These are phyloP conservation scores for Boletus mariae DNA, from an alignment of 1,284 basidiomycete genomes.

Conservation along the genomic window DNA sequence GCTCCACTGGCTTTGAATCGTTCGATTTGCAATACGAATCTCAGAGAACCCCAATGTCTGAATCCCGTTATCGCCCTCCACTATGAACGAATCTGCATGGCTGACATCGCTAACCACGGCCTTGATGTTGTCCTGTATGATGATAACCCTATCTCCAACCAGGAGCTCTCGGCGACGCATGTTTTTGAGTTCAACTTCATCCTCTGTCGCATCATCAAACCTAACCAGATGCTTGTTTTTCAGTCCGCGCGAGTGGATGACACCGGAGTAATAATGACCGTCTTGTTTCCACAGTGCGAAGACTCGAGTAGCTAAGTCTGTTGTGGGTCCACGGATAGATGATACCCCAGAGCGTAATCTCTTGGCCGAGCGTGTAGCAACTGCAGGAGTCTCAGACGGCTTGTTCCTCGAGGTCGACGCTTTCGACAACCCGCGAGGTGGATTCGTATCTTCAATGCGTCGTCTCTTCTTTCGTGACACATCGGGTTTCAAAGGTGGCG, in stretches of 20 bases:
- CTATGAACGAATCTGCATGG: slow-evolving; percentile 34
- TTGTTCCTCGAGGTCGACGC: slow-evolving; percentile 31
- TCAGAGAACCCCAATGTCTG: slow-evolving; percentile 30
- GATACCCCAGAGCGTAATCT: slow-evolving; percentile 31
- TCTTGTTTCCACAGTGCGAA: slow-evolving; percentile 64
- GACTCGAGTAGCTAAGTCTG: slow-evolving; percentile 47
- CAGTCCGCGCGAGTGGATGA: slow-evolving; percentile 37
- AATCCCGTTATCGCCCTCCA: slow-evolving; percentile 40
- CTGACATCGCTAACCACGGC: slow-evolving; percentile 38
- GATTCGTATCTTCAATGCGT: slow-evolving; percentile 33
- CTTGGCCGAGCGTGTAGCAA: slow-evolving; percentile 30
- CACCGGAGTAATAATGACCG: slow-evolving; percentile 60
- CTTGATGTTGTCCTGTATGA: slow-evolving; percentile 31
- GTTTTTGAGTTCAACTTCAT: slow-evolving; percentile 45
- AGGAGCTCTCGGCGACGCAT: slow-evolving; percentile 51
- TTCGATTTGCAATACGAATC: slow-evolving; percentile 47
- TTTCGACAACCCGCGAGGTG: slow-evolving; percentile 21
- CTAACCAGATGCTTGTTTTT: slow-evolving; percentile 42
- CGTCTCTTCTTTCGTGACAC: slow-evolving; percentile 52
- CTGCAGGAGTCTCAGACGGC: slow-evolving; percentile 29
- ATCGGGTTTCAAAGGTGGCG: slow-evolving; percentile 22
- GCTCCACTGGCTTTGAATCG: slow-evolving; percentile 50
- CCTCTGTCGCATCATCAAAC: slow-evolving; percentile 59
- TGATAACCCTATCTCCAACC: slow-evolving; percentile 54
- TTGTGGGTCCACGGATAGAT: slow-evolving; percentile 18